Evolutionary conservation across 306 rosid species (phyloP), one percentile per base, ranked within the genome.

Genomic region (Arachis hypogaea): DNA sequence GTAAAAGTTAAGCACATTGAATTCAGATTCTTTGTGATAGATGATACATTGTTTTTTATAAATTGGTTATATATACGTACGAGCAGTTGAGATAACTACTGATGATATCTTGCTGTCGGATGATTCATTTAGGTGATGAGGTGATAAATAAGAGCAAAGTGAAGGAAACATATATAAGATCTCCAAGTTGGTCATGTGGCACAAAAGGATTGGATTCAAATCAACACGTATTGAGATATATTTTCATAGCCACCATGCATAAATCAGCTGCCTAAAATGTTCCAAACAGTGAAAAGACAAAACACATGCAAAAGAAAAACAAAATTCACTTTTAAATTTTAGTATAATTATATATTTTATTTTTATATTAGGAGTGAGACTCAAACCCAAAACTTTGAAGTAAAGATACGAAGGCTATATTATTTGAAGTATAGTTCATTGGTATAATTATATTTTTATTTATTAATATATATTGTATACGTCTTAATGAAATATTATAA

Each of bases 221-320:
- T 11, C 12, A 64, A 83, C 78, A 67, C 69, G 78, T 79, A 83
- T 38, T 59, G 12, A 61, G 80, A 80, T 72, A n/a, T 60, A 9
- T 49, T 58, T 63, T 55, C 63, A 22, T 22, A 28, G 74, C 59
- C 69, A 56, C 73, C 50, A 46, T 33, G 38, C 38, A 33, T 67
- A 82, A 59, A 68, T 73, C 57, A 71, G 14, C 5, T 66, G 59
- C 71, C 52, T 18, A 45, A 63, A 71, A 57, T 65, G 63, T 67
- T 67, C 58, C 12, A 58, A 75, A 59, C 42, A 65, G 61, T 66
- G 59, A 51, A 71, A 71, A 60, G 16, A 68, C 42, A 65, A 74
- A 77, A 52, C 55, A 41, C 11, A 73, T 29, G 9, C 29, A 66
- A 69, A 59, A 49, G 50, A 42, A 56, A 33, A 2, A 4, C 2